Evolutionary conservation across 345 rosid species (phyloP), one percentile per base, ranked within the genome.

Genomic region (Geranium brycei): DNA sequence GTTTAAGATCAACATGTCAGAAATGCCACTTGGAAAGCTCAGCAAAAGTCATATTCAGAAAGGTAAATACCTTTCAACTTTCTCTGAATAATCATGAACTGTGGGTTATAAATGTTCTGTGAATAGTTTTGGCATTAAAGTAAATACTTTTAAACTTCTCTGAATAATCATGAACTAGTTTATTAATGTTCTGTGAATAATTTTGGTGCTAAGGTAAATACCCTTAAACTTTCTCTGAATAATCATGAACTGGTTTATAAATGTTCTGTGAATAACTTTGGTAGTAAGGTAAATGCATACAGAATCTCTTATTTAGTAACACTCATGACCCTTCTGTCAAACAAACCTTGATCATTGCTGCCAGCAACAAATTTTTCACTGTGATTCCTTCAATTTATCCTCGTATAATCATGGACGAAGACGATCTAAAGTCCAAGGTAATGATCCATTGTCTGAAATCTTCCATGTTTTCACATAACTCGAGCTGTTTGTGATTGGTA

Each of bases 1-100:
- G 79, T 93, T 88, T 67, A 85, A 90, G 80, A 93, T 90, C 70
- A 93, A 93, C 67, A 85, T 90, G 96, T 81, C 89, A 51, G 99
- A 90, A 86, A 93, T 90, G 97, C 97, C 97, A 11, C 99, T 88
- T 67, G 99, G 97, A 77, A 93, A 91, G 66, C 81, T 93, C 73
- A 90, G 99, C 80, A 88, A 88, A 83, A 78, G 58, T 65, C 88
- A 90, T 76, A 90, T 93, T 68, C 90, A 82, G 64, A 87, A 83
- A 71, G 99, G 99, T 93, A 76, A 17, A 51, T 51, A 59, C 28
- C 60, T 60, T 31, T 56, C 14, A n/a, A 57, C 28, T 23, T 23
- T 23, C 28, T 23, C 28, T 23, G 28, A 23, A 23, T 23, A 23
- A 23, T 23, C 28, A 23, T 23, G 28, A 23, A 23, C 28, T 23